Evolutionary conservation across 345 rosid species (phyloP).

Genomic region (Luvunga scandens): DNA sequence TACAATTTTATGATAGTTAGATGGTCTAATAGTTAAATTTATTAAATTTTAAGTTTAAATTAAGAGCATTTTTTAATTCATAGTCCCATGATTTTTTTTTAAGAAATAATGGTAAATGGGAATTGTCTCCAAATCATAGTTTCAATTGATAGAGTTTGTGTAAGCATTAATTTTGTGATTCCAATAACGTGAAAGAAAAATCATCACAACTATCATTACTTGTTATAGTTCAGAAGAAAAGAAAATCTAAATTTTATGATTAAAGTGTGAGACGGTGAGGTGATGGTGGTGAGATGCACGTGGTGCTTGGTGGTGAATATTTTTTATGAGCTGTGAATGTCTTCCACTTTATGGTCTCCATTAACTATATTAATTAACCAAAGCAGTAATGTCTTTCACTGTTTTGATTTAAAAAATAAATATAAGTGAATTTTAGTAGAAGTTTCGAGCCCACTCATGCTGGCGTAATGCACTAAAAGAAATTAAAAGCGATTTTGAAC

Average conservation of each 20-base stretch:
- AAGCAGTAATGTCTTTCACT: background rate
- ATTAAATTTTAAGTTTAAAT: too few relatives aligned
- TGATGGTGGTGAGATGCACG: background rate
- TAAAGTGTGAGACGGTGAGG: background rate
- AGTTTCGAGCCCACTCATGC: background rate
- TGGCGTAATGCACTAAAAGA: background rate
- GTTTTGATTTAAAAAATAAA: background rate
- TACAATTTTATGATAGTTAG: too few relatives aligned
- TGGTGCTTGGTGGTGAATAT: background rate
- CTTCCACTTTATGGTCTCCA: constrained; percentile 1
- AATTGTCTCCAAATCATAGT: too few relatives aligned
- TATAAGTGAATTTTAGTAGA: too few relatives aligned
- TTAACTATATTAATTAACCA: background rate
- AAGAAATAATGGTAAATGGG: too few relatives aligned
- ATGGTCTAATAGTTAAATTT: too few relatives aligned
- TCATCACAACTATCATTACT: background rate
- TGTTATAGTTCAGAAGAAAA: background rate
- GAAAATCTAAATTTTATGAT: background rate
- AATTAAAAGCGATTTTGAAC: background rate
- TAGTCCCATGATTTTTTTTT: too few relatives aligned
- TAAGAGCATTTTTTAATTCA: too few relatives aligned
- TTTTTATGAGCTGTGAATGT: background rate
- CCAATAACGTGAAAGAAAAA: background rate
- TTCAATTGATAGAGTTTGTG: too few relatives aligned
- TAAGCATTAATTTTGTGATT: background rate